phyloP scores from a whole-genome alignment of 225 moss, liverwort and hornwort species.

The Anthoceros angustus region DNA sequence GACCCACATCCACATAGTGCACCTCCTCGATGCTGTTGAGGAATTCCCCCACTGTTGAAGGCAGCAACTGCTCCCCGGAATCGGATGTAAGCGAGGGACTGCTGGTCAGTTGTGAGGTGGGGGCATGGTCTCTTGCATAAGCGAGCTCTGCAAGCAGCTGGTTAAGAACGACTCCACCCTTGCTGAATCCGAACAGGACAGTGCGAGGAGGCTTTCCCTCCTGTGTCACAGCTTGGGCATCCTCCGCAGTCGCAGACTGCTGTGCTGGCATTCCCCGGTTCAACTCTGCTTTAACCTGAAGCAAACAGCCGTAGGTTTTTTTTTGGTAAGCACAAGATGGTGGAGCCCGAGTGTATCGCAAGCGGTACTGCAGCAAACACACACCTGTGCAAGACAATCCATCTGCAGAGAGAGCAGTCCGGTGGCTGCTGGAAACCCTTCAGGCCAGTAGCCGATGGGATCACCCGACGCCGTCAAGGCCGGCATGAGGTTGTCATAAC shows the following conservation, averaged over 20 bases:
- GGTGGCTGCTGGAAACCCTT: constrained; percentile 51
- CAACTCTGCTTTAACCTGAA: no score
- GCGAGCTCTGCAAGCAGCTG: constrained; percentile 71
- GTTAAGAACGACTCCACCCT: constrained; percentile 76
- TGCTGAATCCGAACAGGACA: constrained; percentile 65
- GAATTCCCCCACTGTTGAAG: constrained; percentile 42
- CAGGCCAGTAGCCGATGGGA: constrained; percentile 54
- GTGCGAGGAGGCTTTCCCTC: constrained; percentile 36
- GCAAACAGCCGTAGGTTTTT: no score
- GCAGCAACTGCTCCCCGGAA: constrained; percentile 19
- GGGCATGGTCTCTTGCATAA: not conserved
- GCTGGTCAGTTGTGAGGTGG: not conserved
- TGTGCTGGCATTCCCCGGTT: not conserved
- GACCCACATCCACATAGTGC: constrained; percentile 71
- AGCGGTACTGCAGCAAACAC: not conserved
- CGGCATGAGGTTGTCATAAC: constrained; percentile 57
- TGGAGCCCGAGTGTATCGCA: not conserved
- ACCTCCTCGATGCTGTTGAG: constrained; percentile 40
- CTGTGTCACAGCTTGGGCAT: constrained; percentile 15
- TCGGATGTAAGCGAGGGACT: not conserved
- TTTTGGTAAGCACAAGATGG: no score
- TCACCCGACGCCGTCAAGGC: constrained; percentile 50
- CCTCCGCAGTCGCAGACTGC: constrained; percentile 11
- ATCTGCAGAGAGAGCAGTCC: constrained; percentile 44
- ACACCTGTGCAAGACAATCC: constrained; percentile 56